phyloP scores from a whole-genome alignment of 352 stramenopile species.

The Pythium guiyangense region DNA sequence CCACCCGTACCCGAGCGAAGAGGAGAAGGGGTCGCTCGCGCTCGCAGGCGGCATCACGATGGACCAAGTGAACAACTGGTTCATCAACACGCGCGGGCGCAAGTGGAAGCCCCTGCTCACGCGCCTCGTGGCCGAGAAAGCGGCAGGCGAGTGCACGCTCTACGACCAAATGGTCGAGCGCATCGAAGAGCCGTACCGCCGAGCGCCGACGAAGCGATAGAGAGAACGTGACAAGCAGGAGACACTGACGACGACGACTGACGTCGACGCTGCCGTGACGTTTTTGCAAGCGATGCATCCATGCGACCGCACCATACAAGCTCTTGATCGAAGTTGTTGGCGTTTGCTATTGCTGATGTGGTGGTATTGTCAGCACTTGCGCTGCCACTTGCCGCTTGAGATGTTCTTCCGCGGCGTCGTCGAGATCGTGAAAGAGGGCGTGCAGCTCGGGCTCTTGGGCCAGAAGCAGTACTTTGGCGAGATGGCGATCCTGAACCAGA shows the following conservation, averaged over 20 bases:
- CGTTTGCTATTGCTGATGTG: too few species aligned
- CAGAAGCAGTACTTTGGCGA: constrained; percentile 81
- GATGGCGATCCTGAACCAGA: constrained; percentile 65
- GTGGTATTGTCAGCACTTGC: too few species aligned
- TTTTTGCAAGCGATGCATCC: too few species aligned
- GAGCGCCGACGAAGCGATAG: constrained; percentile 19
- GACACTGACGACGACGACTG: not conserved
- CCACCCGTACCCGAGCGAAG: constrained; percentile 81
- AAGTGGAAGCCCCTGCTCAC: constrained; percentile 87
- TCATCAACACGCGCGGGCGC: constrained; percentile 81
- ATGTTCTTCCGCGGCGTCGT: constrained; percentile 77
- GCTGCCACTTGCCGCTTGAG: too few species aligned
- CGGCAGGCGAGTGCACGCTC: constrained; percentile 48
- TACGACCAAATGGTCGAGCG: constrained; percentile 78
- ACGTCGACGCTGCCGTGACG: too few species aligned
- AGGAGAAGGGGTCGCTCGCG: constrained; percentile 76
- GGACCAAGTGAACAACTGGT: constrained; percentile 89
- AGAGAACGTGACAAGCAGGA: too few species aligned
- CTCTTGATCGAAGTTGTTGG: too few species aligned
- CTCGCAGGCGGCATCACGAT: constrained; percentile 67
- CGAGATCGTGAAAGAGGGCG: constrained; percentile 37
- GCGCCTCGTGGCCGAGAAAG: constrained; percentile 62
- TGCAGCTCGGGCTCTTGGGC: constrained; percentile 50
- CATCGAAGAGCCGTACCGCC: constrained; percentile 72
- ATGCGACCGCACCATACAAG: too few species aligned